phyloP scores from a whole-genome alignment of 2,329 filamentous ascomycete species.

The Colletotrichum abscissum region DNA sequence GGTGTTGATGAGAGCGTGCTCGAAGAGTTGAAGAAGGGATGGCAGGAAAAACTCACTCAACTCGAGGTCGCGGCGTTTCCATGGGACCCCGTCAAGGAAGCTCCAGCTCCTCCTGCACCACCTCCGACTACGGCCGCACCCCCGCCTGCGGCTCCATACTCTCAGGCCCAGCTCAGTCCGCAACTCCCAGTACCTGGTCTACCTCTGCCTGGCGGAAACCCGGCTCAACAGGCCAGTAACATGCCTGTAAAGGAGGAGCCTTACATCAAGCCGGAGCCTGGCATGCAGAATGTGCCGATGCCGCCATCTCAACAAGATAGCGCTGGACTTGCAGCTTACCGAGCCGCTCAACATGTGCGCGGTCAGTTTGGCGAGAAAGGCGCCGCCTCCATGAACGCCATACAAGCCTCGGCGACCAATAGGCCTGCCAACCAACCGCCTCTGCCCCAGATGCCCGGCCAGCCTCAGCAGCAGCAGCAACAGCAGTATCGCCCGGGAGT shows the following conservation, averaged over 20 bases:
- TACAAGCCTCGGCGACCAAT: constrained; percentile 57
- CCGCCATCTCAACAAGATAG: constrained; percentile 41
- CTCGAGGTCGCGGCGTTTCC: constrained; percentile 90
- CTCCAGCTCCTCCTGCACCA: constrained; percentile 56
- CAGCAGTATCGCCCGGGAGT: constrained; percentile 25
- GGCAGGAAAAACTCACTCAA: constrained; percentile 90
- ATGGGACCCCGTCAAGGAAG: constrained; percentile 80
- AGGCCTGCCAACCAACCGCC: constrained; percentile 44
- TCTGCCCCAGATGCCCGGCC: constrained; percentile 42
- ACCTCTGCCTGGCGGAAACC: constrained; percentile 21
- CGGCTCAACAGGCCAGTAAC: constrained; percentile 56
- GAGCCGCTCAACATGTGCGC: constrained; percentile 68
- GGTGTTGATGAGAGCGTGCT: constrained; percentile 90
- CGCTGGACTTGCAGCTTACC: constrained; percentile 57
- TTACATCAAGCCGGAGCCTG: constrained; percentile 60
- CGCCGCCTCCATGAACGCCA: constrained; percentile 74
- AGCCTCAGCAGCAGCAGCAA: constrained; percentile 39
- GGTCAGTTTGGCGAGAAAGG: constrained; percentile 72
- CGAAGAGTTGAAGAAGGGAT: constrained; percentile 86
- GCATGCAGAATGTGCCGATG: constrained; percentile 41
- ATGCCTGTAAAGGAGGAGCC: constrained; percentile 56
- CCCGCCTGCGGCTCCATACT: constrained; percentile 42
- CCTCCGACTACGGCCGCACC: constrained; percentile 40
- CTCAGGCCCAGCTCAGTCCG: constrained; percentile 50
- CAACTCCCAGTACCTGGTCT: constrained; percentile 45